Conservation (phyloP, 148 eudicot species). For the Diospyros kaki region DNA sequence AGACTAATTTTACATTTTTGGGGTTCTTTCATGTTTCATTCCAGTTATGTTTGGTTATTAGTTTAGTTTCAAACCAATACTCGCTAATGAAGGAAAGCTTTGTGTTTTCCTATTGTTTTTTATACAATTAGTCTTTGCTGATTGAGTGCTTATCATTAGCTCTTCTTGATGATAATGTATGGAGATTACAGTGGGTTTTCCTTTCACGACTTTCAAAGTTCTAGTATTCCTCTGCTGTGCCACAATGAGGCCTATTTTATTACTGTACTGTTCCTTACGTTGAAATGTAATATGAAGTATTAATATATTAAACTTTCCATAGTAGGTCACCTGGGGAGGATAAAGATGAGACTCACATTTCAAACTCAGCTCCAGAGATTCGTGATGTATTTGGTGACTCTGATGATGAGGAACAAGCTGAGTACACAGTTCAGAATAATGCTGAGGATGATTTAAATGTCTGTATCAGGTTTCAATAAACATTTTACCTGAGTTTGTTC, state of each 20-base stretch:
- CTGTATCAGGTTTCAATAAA: constrained; percentile 14
- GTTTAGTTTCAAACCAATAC: too few species aligned
- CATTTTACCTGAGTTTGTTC: background rate
- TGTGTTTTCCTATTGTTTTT: too few species aligned
- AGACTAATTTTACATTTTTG: too few species aligned
- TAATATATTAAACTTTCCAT: constrained; percentile 15
- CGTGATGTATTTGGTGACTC: constrained; percentile 99
- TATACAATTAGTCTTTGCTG: background rate
- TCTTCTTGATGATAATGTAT: background rate
- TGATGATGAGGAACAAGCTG: constrained; percentile 90
- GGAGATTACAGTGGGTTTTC: background rate
- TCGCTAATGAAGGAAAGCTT: too few species aligned
- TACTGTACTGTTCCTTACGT: background rate
- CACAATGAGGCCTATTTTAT: background rate
- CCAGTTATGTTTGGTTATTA: too few species aligned
- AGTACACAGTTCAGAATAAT: constrained; percentile 59
- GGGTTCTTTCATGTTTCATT: too few species aligned
- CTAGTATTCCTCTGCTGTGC: background rate
- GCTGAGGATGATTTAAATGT: constrained; percentile 64
- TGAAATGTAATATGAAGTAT: background rate
- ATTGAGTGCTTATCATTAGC: background rate
- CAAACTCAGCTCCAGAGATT: constrained; percentile 74
- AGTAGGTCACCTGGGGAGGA: constrained; percentile 73
- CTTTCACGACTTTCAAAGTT: background rate
- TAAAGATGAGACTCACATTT: constrained; percentile 53